Conservation (phyloP, 805 yeast genomes). For the Lipomyces spencermartinsiae region DNA sequence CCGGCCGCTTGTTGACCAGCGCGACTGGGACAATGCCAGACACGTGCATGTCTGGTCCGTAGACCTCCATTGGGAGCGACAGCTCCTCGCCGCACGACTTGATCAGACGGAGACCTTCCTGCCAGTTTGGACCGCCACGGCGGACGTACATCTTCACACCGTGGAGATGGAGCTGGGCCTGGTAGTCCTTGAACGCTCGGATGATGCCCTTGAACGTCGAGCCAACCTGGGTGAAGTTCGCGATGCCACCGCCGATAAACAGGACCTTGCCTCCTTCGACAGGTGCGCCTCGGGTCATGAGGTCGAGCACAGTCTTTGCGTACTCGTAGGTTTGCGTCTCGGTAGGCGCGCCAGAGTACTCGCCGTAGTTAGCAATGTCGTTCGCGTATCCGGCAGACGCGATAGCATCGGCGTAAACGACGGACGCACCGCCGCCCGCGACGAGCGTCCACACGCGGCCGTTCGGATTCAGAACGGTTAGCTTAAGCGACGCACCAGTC, state of each 20-base stretch:
- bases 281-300: slow-evolving; percentile 53
- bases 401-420: slow-evolving; percentile 56
- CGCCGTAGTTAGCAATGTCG: slow-evolving; percentile 56
- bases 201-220: slow-evolving; percentile 57
- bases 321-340: slow-evolving; percentile 56
- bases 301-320: slow-evolving; percentile 55
- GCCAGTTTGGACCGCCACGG: slow-evolving; percentile 59
- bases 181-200: slow-evolving; percentile 54
- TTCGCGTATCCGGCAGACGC: slow-evolving; percentile 55
- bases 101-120: slow-evolving; percentile 55
- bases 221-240: slow-evolving; percentile 57
- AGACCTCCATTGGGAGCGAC: slow-evolving; percentile 54
- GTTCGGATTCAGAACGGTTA: slow-evolving; percentile 52
- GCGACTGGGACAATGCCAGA: slow-evolving; percentile 56
- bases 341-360: slow-evolving; percentile 57
- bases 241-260: slow-evolving; percentile 57
- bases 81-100: slow-evolving; percentile 54
- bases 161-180: slow-evolving; percentile 48
- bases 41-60: slow-evolving; percentile 60
- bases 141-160: slow-evolving; percentile 53
- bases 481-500: slow-evolving; percentile 56
- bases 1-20: slow-evolving; percentile 50
- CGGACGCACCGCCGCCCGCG: slow-evolving; percentile 58
- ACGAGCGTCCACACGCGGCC: slow-evolving; percentile 57
- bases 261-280: slow-evolving; percentile 49